These are phyloP conservation scores for Candida pini DNA, from an alignment of 805 yeast genomes.

Conservation along the genomic window DNA sequence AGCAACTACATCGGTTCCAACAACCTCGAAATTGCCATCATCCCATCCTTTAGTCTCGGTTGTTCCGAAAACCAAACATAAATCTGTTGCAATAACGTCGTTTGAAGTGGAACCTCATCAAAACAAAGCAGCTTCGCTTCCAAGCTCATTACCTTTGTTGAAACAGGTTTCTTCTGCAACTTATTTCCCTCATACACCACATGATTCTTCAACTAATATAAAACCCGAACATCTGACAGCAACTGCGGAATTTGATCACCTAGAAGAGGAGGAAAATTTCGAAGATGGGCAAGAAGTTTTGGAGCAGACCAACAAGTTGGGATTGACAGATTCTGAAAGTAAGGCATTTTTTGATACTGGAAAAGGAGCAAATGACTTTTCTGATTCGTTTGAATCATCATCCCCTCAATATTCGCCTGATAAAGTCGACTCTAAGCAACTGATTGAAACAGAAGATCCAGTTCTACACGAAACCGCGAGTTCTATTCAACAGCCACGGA, in stretches of 20 bases:
- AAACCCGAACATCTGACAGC: constrained; percentile 42
- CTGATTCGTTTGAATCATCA: too few species aligned
- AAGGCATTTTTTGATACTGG: too few species aligned
- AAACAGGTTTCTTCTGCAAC: constrained; percentile 70
- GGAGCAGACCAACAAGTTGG: too few species aligned
- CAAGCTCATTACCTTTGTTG: constrained; percentile 24
- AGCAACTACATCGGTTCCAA: neutral
- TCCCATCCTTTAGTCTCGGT: constrained; percentile 11
- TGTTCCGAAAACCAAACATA: neutral
- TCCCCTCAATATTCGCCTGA: too few species aligned
- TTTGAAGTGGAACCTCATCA: constrained; percentile 1
- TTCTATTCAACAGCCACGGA: neutral
- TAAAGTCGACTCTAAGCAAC: too few species aligned
- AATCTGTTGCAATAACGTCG: neutral
- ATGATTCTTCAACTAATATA: constrained; percentile 16
- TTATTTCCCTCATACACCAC: constrained; percentile 60
- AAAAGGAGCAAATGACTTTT: too few species aligned
- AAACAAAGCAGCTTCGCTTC: constrained; percentile 2
- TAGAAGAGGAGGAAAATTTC: constrained; percentile 21
- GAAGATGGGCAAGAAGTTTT: constrained; percentile 19
- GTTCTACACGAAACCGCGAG: too few species aligned
- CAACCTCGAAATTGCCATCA: constrained; percentile 4
- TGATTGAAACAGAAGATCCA: too few species aligned
- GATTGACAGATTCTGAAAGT: too few species aligned
- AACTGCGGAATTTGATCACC: constrained; percentile 44